Evolutionary conservation across 495 filamentous ascomycete species (phyloP).

Genomic region (Xylaria telfairii): DNA sequence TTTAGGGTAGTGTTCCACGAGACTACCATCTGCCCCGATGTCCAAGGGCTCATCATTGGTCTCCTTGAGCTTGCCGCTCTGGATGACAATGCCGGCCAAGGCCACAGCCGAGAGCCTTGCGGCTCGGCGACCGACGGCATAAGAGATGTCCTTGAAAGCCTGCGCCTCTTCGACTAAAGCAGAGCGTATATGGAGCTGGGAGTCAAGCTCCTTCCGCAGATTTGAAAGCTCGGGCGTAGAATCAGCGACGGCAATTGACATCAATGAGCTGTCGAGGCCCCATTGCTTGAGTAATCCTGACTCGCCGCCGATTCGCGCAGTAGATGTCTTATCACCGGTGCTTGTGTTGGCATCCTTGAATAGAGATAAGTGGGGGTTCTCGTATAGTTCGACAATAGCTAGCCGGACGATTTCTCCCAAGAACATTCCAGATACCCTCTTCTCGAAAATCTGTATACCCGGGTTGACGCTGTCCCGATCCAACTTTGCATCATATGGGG

Average conservation of each 20-base stretch:
- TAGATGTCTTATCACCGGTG: slow-evolving; percentile 68
- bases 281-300: slow-evolving; percentile 78
- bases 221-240: slow-evolving; percentile 64
- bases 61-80: slow-evolving; percentile 69
- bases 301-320: slow-evolving; percentile 66
- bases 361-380: slow-evolving; percentile 64
- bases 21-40: slow-evolving; percentile 86
- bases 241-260: slow-evolving; percentile 83
- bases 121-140: slow-evolving; percentile 85
- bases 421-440: slow-evolving; percentile 98
- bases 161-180: slow-evolving; percentile 78
- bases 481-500: slow-evolving; percentile 78
- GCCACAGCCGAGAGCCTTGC: slow-evolving; percentile 89
- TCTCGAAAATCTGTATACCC: slow-evolving; percentile 98
- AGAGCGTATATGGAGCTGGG: slow-evolving; percentile 72
- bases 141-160: slow-evolving; percentile 78
- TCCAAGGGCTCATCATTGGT: slow-evolving; percentile 70
- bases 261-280: slow-evolving; percentile 87
- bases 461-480: slow-evolving; percentile 87
- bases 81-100: slow-evolving; percentile 78
- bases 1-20: slow-evolving; percentile 91
- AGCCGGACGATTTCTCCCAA: slow-evolving; percentile 90
- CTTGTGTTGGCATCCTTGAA: slow-evolving; percentile 73
- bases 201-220: slow-evolving; percentile 77
- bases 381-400: slow-evolving; percentile 69